A percentile compares a stretch with the other conserved stretches of the same genome.
These are phyloP conservation scores for Salix viminalis DNA, from an alignment of 345 rosid species.

Conservation along the genomic window DNA sequence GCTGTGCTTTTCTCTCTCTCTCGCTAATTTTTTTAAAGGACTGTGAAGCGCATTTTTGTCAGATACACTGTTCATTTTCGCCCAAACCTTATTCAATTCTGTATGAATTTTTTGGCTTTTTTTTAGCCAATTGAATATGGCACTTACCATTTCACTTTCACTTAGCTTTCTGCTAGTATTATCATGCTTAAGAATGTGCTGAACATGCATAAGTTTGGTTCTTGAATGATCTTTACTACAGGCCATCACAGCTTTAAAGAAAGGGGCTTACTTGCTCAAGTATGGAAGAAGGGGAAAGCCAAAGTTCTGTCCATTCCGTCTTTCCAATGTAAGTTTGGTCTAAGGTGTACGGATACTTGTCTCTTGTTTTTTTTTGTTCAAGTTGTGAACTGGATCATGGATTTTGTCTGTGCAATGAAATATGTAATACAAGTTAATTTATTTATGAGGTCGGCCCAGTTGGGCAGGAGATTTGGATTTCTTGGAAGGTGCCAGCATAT, in stretches of 20 bases:
- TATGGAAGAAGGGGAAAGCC: constrained; percentile 99
- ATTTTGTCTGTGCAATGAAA: background rate
- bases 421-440: background rate
- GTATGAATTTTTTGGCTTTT: background rate
- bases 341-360: background rate
- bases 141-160: background rate
- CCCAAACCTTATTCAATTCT: background rate
- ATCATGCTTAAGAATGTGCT: constrained; percentile 12
- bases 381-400: background rate
- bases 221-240: constrained; percentile 42
- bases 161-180: constrained; percentile 7
- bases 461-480: background rate
- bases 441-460: background rate
- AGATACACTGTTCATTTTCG: background rate
- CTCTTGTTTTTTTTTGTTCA: background rate
- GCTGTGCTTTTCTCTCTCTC: background rate
- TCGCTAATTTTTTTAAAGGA: background rate
- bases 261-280: constrained; percentile 91
- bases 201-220: constrained; percentile 22
- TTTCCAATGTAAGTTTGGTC: constrained; percentile 72
- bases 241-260: constrained; percentile 96
- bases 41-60: background rate
- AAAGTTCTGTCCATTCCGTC: constrained; percentile 96
- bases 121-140: background rate
- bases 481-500: background rate